Base-by-base conservation (phyloP, 2,329 filamentous ascomycete species). In the Arthrobotrys sphaeroides region DNA sequence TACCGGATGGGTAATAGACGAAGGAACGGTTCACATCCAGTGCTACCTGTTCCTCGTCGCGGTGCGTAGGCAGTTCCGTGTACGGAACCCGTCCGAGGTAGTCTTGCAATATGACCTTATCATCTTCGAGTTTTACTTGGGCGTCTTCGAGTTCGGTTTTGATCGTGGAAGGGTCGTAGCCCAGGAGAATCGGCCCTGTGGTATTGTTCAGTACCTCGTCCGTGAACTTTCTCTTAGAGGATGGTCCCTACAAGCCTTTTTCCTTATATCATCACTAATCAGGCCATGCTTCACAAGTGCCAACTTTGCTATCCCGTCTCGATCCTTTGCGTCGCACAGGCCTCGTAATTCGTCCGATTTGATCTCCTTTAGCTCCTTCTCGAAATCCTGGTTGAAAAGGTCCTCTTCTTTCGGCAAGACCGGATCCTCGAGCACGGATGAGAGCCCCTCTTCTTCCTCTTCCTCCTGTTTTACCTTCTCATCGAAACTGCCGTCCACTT, bases 21-120 rank as follows among this genome's bases (percentile, higher is more conserved):
- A 99, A 99, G n/a, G 95, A 94, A 67, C 95, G 88, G 83, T 97
- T 89, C 67, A 99, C 95, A 81, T 99, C 95, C 53, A 98, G 87
- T 80, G 90, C 87, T 40, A 99, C 93, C 83, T 99, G 95, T 57
- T 91, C 89, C 82, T 99, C 95, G 80, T 99, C 95, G 33, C 84
- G 85, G 83, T 99, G 95, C n/a, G 83, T 86, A 28, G 90, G 88
- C 42, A 97, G 84, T 85, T 81, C 77, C 6, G 62, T 60, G 45
- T 68, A 59, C 3, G 73, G 28, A 3, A 33, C 31, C 13, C 79
- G 77, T 13, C 74, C 66, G 1, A 77, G 61, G 38, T 79, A 65
- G n/a, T 66, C 77, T 28, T 60, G 65, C 5, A 65, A 31, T 16
- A 64, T 40, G 20, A 64, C 12, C 22, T 45, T 61, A 18, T 43